Percentiles rank a stretch among this genome's conserved stretches.
Evolutionary conservation across 1,284 basidiomycete genomes (phyloP).

Genomic region (Trametes sp.): DNA sequence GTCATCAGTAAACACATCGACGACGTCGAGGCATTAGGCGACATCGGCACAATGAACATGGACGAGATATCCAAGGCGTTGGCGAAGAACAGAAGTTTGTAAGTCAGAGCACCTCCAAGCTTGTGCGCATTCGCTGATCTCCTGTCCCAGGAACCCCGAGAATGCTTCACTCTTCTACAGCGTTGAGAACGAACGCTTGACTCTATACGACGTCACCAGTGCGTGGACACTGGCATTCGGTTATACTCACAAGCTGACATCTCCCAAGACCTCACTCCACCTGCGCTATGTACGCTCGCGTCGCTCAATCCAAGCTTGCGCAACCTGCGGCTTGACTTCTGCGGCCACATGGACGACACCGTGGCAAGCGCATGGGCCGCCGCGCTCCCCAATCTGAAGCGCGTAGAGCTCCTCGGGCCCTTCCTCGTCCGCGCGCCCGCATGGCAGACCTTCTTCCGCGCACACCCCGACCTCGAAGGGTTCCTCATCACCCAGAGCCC

Average conservation of each 20-base stretch:
- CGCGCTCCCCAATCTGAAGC: conserved; percentile 70
- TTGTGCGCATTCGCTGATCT: background rate
- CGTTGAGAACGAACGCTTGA: conserved; percentile 70
- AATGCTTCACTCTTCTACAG: conserved; percentile 89
- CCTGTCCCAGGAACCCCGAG: conserved; percentile 63
- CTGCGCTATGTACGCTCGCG: conserved; percentile 73
- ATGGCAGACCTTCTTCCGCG: conserved; percentile 82
- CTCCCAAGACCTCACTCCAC: conserved; percentile 63
- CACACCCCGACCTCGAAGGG: conserved; percentile 66
- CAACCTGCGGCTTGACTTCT: conserved; percentile 82
- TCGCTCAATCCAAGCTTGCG: conserved; percentile 85
- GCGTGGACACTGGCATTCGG: conserved; percentile 41
- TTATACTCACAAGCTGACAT: background rate
- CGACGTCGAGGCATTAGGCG: conserved; percentile 89
- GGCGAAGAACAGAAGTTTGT: conserved; percentile 88
- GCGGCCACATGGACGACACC: conserved; percentile 83
- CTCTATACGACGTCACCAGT: conserved; percentile 94
- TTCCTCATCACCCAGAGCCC: conserved; percentile 90
- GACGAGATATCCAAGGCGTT: conserved; percentile 87
- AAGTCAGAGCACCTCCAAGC: conserved; percentile 39
- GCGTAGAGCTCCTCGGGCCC: conserved; percentile 87
- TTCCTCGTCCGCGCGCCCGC: conserved; percentile 83
- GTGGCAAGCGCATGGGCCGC: conserved; percentile 72
- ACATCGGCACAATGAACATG: conserved; percentile 84
- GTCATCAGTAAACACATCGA: conserved; percentile 89